Evolutionary conservation across 192 early-diverging fungal genomes (phyloP).

Genomic region (Rhizophagus clarus): DNA sequence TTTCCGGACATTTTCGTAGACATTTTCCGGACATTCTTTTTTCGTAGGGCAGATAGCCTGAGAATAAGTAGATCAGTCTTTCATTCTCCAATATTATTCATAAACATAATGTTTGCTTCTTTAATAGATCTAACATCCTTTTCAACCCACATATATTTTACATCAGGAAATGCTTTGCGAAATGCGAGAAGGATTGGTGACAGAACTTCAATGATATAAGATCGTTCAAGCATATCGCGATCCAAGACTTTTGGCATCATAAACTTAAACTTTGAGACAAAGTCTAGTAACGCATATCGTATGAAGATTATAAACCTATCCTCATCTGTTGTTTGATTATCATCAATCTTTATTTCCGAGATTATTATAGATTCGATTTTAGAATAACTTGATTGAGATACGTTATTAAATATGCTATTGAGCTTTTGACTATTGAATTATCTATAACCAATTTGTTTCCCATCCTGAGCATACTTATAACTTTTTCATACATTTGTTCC

Average conservation of each 20-base stretch:
- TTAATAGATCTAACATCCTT: conserved; percentile 14
- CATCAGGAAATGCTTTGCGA: conserved; percentile 26
- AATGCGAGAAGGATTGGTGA: conserved; percentile 22
- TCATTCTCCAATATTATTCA: neutral
- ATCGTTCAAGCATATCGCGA: conserved; percentile 22
- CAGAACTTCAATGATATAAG: conserved; percentile 10
- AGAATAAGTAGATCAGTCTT: conserved; percentile 25
- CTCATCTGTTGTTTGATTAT: conserved; percentile 26
- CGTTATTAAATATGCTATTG: neutral
- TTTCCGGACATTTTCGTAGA: too few species aligned
- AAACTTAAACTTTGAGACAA: conserved; percentile 22
- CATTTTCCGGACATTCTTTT: too few species aligned
- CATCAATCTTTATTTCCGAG: neutral
- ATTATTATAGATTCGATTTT: conserved; percentile 26
- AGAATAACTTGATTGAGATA: conserved; percentile 22
- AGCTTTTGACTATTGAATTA: conserved; percentile 17
- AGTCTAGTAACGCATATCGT: conserved; percentile 23
- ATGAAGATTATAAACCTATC: conserved; percentile 21
- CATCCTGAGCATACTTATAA: neutral
- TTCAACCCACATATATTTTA: conserved; percentile 21
- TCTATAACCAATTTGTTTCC: neutral
- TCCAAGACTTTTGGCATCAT: conserved; percentile 26
- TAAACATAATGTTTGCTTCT: neutral
- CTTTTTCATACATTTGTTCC: neutral
- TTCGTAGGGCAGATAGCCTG: too few species aligned